Evolutionary conservation across 148 eudicot genomes (phyloP).

Genomic region (Beta vulgaris): DNA sequence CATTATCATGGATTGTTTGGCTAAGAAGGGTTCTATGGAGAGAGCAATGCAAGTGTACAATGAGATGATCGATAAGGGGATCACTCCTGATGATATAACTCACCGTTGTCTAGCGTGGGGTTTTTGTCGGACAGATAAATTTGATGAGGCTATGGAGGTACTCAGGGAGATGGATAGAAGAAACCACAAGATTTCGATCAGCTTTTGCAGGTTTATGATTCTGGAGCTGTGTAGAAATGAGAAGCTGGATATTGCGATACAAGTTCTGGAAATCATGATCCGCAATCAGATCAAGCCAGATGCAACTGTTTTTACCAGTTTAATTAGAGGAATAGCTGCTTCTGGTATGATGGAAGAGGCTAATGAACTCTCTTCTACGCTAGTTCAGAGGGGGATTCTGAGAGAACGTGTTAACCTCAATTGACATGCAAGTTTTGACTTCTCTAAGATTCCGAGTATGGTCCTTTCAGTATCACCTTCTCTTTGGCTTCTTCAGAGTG

Average conservation of each 20-base stretch:
- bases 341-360: constrained; percentile 69
- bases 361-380: constrained; percentile 38
- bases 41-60: constrained; percentile 61
- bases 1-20: constrained; percentile 74
- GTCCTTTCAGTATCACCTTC: not conserved
- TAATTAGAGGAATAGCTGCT: constrained; percentile 51
- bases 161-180: constrained; percentile 53
- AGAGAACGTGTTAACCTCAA: constrained; percentile 21
- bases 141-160: constrained; percentile 59
- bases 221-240: constrained; percentile 50
- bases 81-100: constrained; percentile 65
- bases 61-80: constrained; percentile 46
- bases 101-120: constrained; percentile 76
- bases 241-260: constrained; percentile 58
- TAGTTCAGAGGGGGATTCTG: constrained; percentile 46
- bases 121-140: constrained; percentile 46
- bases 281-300: constrained; percentile 34
- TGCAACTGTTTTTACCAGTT: constrained; percentile 32
- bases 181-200: constrained; percentile 41
- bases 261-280: constrained; percentile 56
- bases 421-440: not conserved
- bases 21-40: constrained; percentile 64
- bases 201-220: constrained; percentile 46
- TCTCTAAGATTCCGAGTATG: not conserved
- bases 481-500: not conserved